Base-by-base conservation (phyloP, 345 rosid genomes). In the Excoecaria cochinchinensis region DNA sequence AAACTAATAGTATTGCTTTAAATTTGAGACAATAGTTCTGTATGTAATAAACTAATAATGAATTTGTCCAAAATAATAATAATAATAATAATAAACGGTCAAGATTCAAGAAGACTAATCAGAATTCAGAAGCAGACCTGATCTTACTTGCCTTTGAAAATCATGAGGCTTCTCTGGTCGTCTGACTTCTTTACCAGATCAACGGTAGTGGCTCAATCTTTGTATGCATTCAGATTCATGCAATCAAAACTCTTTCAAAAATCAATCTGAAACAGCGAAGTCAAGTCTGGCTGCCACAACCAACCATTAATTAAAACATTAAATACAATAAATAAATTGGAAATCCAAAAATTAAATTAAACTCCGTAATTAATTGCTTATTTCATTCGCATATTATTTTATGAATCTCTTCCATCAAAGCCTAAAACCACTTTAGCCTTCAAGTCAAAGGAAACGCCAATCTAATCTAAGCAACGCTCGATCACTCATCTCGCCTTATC, bases 211-310 rank as follows among this genome's bases (percentile, higher is more conserved):
- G 74, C 76, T 77, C 79, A 36, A 8, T 8, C 51, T 6, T 1
- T 19, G 60, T 1, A 8, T 56, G 8, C 19, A 76, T 52, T 25
- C 9, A 40, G 40, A 1, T 24, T 4, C 69, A 25, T 10, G 46
- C 39, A 39, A 63, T 75, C 19, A 38, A 48, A 55, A 50, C 22
- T 3, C 40, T 5, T 5, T 53, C 52, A 38, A 71, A 67, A 39
- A 40, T 46, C 52, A 79, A 60, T 17, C 36, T 16, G 70, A 44
- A 62, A 13, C 62, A 21, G 74, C 5, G 1, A 47, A 66, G 84
- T 85, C 87, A 66, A 85, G 67, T 69, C 75, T 74, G 88, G 84
- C 74, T 15, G 69, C 69, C 84, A 74, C 67, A 38, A 48, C 22
- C 42, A 44, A 53, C 25, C 46, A 14, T 8, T 16, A 31, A 31